phyloP scores from a whole-genome alignment of 768 basidiomycete genomes.

The Harrya chromipes region DNA sequence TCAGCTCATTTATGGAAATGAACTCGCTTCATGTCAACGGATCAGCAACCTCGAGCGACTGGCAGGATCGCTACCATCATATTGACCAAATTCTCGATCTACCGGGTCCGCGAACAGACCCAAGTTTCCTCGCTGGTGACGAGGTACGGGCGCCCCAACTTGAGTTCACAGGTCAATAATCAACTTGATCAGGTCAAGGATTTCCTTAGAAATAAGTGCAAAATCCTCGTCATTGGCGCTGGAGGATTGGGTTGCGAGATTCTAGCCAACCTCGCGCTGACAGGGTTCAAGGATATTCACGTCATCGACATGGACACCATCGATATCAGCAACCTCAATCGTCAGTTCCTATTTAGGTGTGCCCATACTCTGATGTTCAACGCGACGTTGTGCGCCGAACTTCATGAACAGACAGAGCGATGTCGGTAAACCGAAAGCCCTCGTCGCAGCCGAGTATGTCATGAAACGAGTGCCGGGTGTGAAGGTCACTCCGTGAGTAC shows the following conservation, averaged over 20 bases:
- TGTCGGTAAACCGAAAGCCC: slow-evolving; percentile 93
- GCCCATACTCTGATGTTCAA: slow-evolving; percentile 3
- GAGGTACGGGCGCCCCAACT: slow-evolving; percentile 46
- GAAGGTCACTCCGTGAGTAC: slow-evolving; percentile 89
- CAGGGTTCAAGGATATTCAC: slow-evolving; percentile 97
- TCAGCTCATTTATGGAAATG: slow-evolving; percentile 22
- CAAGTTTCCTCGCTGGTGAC: slow-evolving; percentile 76
- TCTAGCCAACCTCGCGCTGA: slow-evolving; percentile 90
- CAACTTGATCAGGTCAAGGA: slow-evolving; percentile 64
- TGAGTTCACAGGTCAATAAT: not conserved
- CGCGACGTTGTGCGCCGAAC: not conserved
- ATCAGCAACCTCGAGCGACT: slow-evolving; percentile 38
- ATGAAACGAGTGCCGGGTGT: slow-evolving; percentile 96
- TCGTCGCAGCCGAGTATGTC: slow-evolving; percentile 91
- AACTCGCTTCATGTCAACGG: slow-evolving; percentile 34
- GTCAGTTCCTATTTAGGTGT: slow-evolving; percentile 96
- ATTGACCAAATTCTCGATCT: slow-evolving; percentile 84
- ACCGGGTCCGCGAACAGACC: slow-evolving; percentile 88
- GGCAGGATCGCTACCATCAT: slow-evolving; percentile 69
- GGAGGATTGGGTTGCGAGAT: slow-evolving; percentile 98
- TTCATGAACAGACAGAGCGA: slow-evolving; percentile 63
- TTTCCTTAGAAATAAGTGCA: slow-evolving; percentile 79
- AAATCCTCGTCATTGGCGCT: slow-evolving; percentile 96
- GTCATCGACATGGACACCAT: slow-evolving; percentile 99
- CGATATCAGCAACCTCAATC: slow-evolving; percentile 97